Evolutionary conservation across 441 rosid species (phyloP), one percentile per base, ranked within the genome.

Genomic region (Croton laevigatus): DNA sequence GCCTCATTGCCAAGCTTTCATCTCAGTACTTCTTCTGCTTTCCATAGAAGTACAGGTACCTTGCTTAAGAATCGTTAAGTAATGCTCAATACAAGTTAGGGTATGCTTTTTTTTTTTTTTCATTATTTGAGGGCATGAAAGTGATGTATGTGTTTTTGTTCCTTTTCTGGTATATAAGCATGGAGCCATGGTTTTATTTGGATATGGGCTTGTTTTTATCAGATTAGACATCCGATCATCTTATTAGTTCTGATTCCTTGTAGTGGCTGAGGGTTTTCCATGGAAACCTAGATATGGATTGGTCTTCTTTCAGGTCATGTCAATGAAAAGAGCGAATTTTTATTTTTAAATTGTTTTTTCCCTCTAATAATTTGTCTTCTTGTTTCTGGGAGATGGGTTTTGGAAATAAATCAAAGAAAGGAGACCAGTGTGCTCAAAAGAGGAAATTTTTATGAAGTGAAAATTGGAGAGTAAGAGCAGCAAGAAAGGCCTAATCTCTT

Each of bases 1-100:
- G 73, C 72, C 65, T 19, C 80, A 71, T 76, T 82, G 45, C 69
- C 81, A 66, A 75, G 71, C 75, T 76, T 70, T 74, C 80, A 77
- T 71, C 81, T 76, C 66, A 49, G 53, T 49, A 46, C 79, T 36
- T 68, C 82, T 37, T 37, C 88, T 44, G 14, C 17, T 40, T 32
- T 22, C 40, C 12, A 23, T 42, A 44, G 12, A 32, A 20, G 40
- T 65, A 1, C 37, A 36, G 60, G 13, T 52, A 61, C n/a, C 68
- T 59, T 48, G 46, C 77, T 82, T 71, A 70, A 57, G 62, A 66
- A 34, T 27, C 55, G 38, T 37, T 23, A 40, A 6, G 2, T 40
- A 40, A 40, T 4, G 10, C 44, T 40, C 32, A 27, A 27, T 27
- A 27, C 32, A 27, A 27, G 32, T 40, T 40, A 40, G 44, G 9